phyloP scores from a whole-genome alignment of 306 rosid species.

The Astragalus membranaceus region DNA sequence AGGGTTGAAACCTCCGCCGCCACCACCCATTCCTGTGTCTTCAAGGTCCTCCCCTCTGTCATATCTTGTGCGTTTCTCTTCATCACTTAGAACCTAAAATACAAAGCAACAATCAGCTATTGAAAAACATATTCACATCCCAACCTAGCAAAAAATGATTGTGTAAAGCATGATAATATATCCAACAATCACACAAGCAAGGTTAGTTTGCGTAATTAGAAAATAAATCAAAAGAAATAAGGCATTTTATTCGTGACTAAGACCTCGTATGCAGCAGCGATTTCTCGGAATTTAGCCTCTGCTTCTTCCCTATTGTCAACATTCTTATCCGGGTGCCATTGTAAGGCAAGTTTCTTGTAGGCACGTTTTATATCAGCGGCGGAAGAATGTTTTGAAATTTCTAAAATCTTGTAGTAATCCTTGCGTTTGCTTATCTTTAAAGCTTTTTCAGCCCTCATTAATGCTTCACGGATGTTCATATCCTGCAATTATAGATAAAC shows the following conservation, averaged over 20 bases:
- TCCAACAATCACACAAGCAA: conserved; percentile 1
- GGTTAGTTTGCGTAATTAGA: neutral
- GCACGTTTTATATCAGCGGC: conserved; percentile 89
- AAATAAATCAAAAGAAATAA: neutral
- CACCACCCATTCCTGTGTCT: conserved; percentile 58
- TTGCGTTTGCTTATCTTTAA: conserved; percentile 97
- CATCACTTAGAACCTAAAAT: conserved; percentile 78
- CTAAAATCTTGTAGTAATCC: conserved; percentile 94
- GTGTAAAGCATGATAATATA: neutral
- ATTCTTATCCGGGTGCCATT: conserved; percentile 99
- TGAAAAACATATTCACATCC: neutral
- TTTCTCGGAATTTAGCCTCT: conserved; percentile 80
- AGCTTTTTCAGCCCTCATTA: conserved; percentile 90
- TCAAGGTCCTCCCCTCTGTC: conserved; percentile 98
- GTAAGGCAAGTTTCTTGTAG: conserved; percentile 96
- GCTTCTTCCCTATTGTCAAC: conserved; percentile 92
- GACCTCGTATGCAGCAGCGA: conserved; percentile 98
- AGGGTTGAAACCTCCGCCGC: conserved; percentile 81
- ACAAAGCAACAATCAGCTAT: conserved; percentile 15
- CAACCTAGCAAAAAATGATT: neutral
- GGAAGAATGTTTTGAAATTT: conserved; percentile 69
- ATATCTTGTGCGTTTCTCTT: conserved; percentile 81
- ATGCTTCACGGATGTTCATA: conserved; percentile 75
- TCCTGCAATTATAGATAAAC: conserved; percentile 51
- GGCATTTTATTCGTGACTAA: neutral